These are phyloP conservation scores for Kuraishia cidri DNA, from an alignment of 805 yeast species.

Conservation along the genomic window DNA sequence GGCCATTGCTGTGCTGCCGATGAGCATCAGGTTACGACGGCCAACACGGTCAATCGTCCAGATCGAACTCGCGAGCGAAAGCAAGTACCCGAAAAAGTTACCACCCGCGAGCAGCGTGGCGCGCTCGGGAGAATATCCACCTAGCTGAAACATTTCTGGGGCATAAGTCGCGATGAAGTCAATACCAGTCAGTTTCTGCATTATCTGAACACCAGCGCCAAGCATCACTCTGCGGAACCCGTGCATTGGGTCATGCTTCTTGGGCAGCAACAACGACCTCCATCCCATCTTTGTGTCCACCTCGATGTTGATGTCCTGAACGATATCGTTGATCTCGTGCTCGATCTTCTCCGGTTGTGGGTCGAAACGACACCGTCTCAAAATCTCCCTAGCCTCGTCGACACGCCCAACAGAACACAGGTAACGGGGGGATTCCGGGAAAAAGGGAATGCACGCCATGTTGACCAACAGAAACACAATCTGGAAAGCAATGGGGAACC, in stretches of 20 bases:
- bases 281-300: slow-evolving; percentile 1
- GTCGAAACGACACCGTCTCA: slow-evolving; percentile 6
- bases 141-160: slow-evolving; percentile 1
- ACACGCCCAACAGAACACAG: slow-evolving; percentile 29
- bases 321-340: slow-evolving; percentile 3
- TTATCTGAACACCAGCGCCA: slow-evolving; percentile 3
- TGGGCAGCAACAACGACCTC: slow-evolving; percentile 3
- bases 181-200: slow-evolving; percentile 3
- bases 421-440: slow-evolving; percentile 49
- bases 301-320: slow-evolving; percentile 3
- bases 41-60: slow-evolving; percentile 2
- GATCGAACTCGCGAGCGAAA: neutral
- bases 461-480: slow-evolving; percentile 20
- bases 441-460: slow-evolving; percentile 12
- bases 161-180: slow-evolving; percentile 4
- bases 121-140: slow-evolving; percentile 1
- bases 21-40: slow-evolving; percentile 2
- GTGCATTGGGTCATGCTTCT: slow-evolving; percentile 2
- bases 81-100: slow-evolving; percentile 2
- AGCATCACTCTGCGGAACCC: slow-evolving; percentile 1
- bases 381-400: slow-evolving; percentile 26
- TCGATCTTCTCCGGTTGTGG: slow-evolving; percentile 1
- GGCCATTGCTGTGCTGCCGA: neutral
- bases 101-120: slow-evolving; percentile 3
- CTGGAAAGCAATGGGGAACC: slow-evolving; percentile 34